A percentile compares a stretch with the other conserved stretches of the same genome.
Evolutionary conservation across 73 alveolate species (phyloP).

Genomic region (Symbiodinium pilosum): DNA sequence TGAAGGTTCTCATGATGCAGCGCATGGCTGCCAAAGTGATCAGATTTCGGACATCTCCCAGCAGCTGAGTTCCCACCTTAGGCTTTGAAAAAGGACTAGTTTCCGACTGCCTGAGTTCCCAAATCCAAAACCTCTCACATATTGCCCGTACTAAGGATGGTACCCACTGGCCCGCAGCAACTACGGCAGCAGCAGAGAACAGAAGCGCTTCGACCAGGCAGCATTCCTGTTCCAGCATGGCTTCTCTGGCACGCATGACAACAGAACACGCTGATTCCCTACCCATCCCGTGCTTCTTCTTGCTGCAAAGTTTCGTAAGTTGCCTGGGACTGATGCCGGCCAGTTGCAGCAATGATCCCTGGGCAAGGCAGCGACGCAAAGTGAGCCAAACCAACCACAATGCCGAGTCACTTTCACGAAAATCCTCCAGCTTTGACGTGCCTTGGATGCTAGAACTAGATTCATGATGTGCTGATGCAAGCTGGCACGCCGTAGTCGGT

Average conservation of each 20-base stretch:
- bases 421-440: constrained; percentile 21
- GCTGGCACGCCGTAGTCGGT: too few species aligned
- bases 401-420: constrained; percentile 43
- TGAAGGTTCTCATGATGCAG: constrained; percentile 70
- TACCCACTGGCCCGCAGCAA: constrained; percentile 59
- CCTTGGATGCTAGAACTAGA: too few species aligned
- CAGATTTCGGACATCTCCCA: constrained; percentile 24
- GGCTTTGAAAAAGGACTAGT: too few species aligned
- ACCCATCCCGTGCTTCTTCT: background rate
- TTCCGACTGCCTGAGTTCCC: too few species aligned
- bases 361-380: background rate
- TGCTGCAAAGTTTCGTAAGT: constrained; percentile 45
- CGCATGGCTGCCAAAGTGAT: constrained; percentile 93
- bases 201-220: constrained; percentile 55
- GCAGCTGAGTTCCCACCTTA: constrained; percentile 23
- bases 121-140: too few species aligned
- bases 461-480: too few species aligned
- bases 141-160: background rate
- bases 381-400: too few species aligned
- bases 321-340: constrained; percentile 75
- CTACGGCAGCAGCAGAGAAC: constrained; percentile 54
- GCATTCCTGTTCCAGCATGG: constrained; percentile 9
- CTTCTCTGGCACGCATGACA: too few species aligned
- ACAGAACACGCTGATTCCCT: too few species aligned
- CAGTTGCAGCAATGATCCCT: constrained; percentile 72